Evolutionary conservation across 2,329 filamentous ascomycete genomes (phyloP).

Genomic region (Penicillium sp.): DNA sequence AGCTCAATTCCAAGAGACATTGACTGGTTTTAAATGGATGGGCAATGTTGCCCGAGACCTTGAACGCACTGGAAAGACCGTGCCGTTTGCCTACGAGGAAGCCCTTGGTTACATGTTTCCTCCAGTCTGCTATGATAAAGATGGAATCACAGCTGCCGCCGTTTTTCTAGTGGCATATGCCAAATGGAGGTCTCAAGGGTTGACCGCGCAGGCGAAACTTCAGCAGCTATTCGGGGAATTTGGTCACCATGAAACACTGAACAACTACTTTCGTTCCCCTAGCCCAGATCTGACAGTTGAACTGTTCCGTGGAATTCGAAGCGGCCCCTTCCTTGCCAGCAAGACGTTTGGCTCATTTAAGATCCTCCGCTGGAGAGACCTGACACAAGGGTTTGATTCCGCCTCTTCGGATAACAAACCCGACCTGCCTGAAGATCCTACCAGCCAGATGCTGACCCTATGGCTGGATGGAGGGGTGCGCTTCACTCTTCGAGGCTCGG

Average conservation of each 20-base stretch:
- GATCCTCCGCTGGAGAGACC: slow-evolving; percentile 61
- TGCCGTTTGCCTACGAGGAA: slow-evolving; percentile 64
- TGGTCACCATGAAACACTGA: slow-evolving; percentile 63
- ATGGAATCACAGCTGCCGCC: slow-evolving; percentile 61
- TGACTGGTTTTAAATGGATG: slow-evolving; percentile 70
- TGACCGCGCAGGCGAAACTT: slow-evolving; percentile 60
- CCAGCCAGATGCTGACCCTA: slow-evolving; percentile 64
- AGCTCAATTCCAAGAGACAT: slow-evolving; percentile 60
- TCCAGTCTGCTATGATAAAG: slow-evolving; percentile 63
- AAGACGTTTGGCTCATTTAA: slow-evolving; percentile 52
- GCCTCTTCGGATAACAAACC: slow-evolving; percentile 53
- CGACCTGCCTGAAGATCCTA: slow-evolving; percentile 56
- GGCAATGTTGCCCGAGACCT: slow-evolving; percentile 61
- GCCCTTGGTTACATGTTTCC: slow-evolving; percentile 68
- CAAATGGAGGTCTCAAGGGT: slow-evolving; percentile 51
- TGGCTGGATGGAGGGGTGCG: slow-evolving; percentile 57
- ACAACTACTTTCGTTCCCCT: slow-evolving; percentile 64
- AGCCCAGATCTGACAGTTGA: slow-evolving; percentile 51
- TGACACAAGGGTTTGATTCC: slow-evolving; percentile 62
- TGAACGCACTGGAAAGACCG: slow-evolving; percentile 49
- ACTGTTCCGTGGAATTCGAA: slow-evolving; percentile 58
- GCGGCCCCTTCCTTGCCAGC: slow-evolving; percentile 43
- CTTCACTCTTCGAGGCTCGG: slow-evolving; percentile 62
- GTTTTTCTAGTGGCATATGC: slow-evolving; percentile 59
- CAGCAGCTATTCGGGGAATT: slow-evolving; percentile 58